Conservation (phyloP, 2,329 filamentous ascomycete genomes). For the Hypoxylon rubiginosum region DNA sequence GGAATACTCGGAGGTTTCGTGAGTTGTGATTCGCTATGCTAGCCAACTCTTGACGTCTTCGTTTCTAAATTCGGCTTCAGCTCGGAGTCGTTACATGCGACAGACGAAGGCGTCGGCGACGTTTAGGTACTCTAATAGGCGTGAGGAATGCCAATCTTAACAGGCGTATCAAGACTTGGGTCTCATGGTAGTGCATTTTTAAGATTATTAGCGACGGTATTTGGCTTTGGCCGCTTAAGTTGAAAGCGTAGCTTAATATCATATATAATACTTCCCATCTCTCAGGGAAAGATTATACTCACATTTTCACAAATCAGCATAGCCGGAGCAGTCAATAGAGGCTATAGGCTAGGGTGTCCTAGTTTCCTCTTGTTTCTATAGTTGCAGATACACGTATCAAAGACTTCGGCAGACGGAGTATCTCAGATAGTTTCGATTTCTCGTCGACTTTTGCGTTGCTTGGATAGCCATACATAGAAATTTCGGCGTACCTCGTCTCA, state of each 20-base stretch:
- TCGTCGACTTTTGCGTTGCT: too few relatives aligned
- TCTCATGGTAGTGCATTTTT: background rate
- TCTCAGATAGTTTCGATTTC: too few relatives aligned
- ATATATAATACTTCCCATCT: background rate
- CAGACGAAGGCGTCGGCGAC: background rate
- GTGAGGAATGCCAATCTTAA: background rate
- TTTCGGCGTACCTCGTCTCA: background rate
- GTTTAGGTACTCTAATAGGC: background rate
- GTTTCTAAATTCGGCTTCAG: background rate
- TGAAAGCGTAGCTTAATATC: background rate
- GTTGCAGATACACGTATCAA: too few relatives aligned
- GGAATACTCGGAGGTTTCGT: background rate
- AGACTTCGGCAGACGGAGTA: too few relatives aligned
- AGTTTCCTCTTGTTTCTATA: too few relatives aligned
- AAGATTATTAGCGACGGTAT: background rate
- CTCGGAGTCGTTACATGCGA: background rate
- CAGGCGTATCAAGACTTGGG: background rate
- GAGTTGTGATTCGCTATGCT: background rate
- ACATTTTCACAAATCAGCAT: background rate
- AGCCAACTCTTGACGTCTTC: background rate
- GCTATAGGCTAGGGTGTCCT: too few relatives aligned
- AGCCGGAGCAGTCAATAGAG: background rate
- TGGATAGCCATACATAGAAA: background rate
- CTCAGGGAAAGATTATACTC: background rate
- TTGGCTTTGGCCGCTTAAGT: background rate